Evolutionary conservation across 2,329 filamentous ascomycete species (phyloP).

Genomic region (Podosphaera fusca): DNA sequence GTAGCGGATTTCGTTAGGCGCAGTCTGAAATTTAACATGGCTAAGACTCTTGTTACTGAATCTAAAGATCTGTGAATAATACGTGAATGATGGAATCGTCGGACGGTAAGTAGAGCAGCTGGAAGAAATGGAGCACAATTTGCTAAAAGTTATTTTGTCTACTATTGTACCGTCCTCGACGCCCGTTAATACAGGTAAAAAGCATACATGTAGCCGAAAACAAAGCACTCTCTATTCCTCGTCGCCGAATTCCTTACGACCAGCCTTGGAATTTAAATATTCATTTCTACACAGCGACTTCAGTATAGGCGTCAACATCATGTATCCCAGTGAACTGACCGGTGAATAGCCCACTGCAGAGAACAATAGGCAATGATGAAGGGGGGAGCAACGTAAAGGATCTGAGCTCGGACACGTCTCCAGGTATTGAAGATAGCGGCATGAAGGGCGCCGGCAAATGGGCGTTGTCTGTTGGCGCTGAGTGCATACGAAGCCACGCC

Average conservation of each 20-base stretch:
- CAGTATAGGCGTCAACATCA: background rate
- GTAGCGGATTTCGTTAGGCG: too few relatives aligned
- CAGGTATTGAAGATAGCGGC: slow-evolving; percentile 90
- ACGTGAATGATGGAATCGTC: too few relatives aligned
- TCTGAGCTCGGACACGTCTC: slow-evolving; percentile 64
- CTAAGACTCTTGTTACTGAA: too few relatives aligned
- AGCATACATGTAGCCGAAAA: background rate
- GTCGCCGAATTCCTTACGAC: slow-evolving; percentile 30
- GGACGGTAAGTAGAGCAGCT: too few relatives aligned
- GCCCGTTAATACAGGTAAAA: background rate
- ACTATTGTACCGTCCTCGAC: background rate
- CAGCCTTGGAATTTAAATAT: slow-evolving; percentile 60
- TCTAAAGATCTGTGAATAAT: too few relatives aligned
- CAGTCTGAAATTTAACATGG: too few relatives aligned
- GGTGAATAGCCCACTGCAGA: slow-evolving; percentile 79
- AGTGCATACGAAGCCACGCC: slow-evolving; percentile 50
- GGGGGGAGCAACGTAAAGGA: slow-evolving; percentile 72
- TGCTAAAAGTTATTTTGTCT: background rate
- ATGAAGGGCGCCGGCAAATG: slow-evolving; percentile 53
- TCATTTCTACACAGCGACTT: slow-evolving; percentile 34
- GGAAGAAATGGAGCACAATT: too few relatives aligned
- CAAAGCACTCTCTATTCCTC: slow-evolving; percentile 16
- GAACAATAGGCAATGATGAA: slow-evolving; percentile 55
- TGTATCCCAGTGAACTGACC: slow-evolving; percentile 32
- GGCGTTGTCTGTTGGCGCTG: slow-evolving; percentile 71